Conservation (phyloP, 371 early-diverging fungal genomes). For the Mucor lusitanicus region DNA sequence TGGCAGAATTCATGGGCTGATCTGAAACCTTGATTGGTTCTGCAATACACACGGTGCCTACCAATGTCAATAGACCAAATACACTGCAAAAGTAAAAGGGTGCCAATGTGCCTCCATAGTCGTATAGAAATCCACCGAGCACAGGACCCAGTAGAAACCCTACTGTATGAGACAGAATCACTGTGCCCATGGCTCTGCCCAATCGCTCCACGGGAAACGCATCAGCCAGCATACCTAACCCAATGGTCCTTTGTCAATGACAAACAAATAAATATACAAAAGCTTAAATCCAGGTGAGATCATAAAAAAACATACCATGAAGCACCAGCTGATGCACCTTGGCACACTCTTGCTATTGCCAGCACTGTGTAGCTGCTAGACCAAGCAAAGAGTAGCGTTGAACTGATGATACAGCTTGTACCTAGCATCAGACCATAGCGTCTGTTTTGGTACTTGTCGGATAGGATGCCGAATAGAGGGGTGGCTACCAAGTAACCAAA, state of each 20-base stretch:
- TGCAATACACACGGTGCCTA: slow-evolving; percentile 46
- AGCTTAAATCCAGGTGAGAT: neutral
- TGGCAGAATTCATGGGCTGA: neutral
- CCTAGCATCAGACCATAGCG: slow-evolving; percentile 69
- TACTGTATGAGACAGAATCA: slow-evolving; percentile 18
- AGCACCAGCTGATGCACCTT: slow-evolving; percentile 70
- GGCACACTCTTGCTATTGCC: slow-evolving; percentile 63
- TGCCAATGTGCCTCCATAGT: slow-evolving; percentile 54
- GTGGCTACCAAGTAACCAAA: slow-evolving; percentile 70
- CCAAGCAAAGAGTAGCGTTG: slow-evolving; percentile 63
- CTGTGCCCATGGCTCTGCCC: slow-evolving; percentile 67
- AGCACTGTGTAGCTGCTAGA: slow-evolving; percentile 59
- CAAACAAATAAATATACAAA: neutral
- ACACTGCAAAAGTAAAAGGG: slow-evolving; percentile 68
- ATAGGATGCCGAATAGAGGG: slow-evolving; percentile 66
- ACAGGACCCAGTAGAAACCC: slow-evolving; percentile 63
- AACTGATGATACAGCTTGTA: slow-evolving; percentile 51
- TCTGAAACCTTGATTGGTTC: slow-evolving; percentile 39
- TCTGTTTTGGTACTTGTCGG: slow-evolving; percentile 64
- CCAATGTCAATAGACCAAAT: slow-evolving; percentile 59
- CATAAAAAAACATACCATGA: slow-evolving; percentile 61
- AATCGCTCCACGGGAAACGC: slow-evolving; percentile 55
- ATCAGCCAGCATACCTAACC: slow-evolving; percentile 73
- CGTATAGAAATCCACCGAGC: slow-evolving; percentile 68
- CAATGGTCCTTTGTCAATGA: slow-evolving; percentile 45